Evolutionary conservation across 2,329 filamentous ascomycete genomes (phyloP).

Genomic region (Scorias spongiosa): DNA sequence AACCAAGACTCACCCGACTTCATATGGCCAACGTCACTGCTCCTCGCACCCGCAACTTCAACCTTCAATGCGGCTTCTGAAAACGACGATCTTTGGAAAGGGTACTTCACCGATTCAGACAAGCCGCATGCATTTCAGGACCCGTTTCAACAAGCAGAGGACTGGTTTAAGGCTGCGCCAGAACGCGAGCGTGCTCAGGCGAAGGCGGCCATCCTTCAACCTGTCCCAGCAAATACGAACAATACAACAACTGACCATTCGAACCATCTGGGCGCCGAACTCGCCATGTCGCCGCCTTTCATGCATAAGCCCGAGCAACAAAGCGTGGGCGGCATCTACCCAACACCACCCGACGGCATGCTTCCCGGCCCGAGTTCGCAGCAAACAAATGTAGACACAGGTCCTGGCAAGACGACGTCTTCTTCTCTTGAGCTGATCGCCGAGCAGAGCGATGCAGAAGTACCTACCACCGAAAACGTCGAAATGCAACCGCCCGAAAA

Average conservation of each 20-base stretch:
- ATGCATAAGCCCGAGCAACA: constrained; percentile 24
- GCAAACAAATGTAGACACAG: constrained; percentile 4
- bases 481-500: too few relatives aligned
- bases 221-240: background rate
- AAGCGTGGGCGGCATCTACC: constrained; percentile 44
- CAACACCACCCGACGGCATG: constrained; percentile 51
- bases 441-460: background rate
- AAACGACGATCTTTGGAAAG: constrained; percentile 8
- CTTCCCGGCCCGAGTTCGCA: constrained; percentile 8
- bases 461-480: too few relatives aligned
- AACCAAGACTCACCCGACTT: constrained; percentile 1
- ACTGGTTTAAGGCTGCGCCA: constrained; percentile 11
- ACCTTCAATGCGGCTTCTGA: background rate
- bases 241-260: background rate
- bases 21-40: constrained; percentile 12
- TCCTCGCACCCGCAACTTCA: constrained; percentile 3
- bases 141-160: constrained; percentile 13
- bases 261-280: background rate
- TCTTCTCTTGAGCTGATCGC: background rate
- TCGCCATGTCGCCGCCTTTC: constrained; percentile 21
- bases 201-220: background rate
- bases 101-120: constrained; percentile 9
- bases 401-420: background rate
- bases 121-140: constrained; percentile 16
- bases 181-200: constrained; percentile 11